Evolutionary conservation across 352 stramenopile genomes (phyloP).

Genomic region (Phytophthora sp.): DNA sequence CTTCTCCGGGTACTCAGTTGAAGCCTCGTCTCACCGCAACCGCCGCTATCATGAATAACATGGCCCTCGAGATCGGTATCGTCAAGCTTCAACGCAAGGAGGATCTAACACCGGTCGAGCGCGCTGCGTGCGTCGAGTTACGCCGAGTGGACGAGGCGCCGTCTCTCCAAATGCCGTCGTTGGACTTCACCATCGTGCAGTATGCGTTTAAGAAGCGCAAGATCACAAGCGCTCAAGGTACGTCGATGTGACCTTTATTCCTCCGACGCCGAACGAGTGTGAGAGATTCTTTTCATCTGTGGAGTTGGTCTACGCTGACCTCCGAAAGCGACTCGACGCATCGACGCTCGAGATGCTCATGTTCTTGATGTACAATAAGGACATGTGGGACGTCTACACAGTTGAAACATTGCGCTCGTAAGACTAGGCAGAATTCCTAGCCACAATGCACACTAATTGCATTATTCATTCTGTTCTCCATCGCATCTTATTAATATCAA

Average conservation of each 20-base stretch:
- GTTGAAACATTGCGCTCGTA: slow-evolving; percentile 9
- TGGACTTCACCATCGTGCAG: slow-evolving; percentile 1
- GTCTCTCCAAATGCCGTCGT: not conserved
- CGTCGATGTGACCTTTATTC: not conserved
- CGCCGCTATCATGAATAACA: slow-evolving; percentile 12
- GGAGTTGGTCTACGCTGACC: slow-evolving; percentile 3
- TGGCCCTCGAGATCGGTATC: slow-evolving; percentile 9
- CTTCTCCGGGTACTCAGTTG: slow-evolving; percentile 16
- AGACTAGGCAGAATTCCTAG: not conserved
- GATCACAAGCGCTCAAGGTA: not conserved
- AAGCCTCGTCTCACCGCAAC: slow-evolving; percentile 6
- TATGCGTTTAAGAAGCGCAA: slow-evolving; percentile 14
- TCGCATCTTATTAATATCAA: not conserved
- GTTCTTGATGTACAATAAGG: slow-evolving; percentile 13
- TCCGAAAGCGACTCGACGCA: slow-evolving; percentile 20
- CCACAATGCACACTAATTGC: not conserved
- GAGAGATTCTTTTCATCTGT: slow-evolving; percentile 24
- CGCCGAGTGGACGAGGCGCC: not conserved
- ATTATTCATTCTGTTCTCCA: not conserved
- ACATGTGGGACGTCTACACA: slow-evolving; percentile 23
- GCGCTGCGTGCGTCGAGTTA: not conserved
- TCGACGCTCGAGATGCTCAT: slow-evolving; percentile 26
- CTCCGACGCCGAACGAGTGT: slow-evolving; percentile 21
- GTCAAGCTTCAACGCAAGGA: slow-evolving; percentile 15
- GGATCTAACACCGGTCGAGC: not conserved